Percentiles rank a stretch among this genome's conserved stretches.
Conservation (phyloP, 2,329 filamentous ascomycete genomes). For the Ilyonectria mors-panacis region DNA sequence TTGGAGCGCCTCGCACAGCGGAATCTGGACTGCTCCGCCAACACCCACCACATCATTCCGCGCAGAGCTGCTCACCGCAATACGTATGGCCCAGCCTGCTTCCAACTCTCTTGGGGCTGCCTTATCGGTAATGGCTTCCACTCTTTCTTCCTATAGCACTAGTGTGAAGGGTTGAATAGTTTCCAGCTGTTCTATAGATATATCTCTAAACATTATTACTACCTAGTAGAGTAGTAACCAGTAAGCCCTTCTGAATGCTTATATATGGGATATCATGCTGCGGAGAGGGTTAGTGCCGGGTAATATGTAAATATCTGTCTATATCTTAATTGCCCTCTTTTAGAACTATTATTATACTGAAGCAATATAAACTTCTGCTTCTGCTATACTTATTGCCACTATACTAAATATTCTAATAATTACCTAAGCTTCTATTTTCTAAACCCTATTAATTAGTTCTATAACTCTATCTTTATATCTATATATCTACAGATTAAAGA, state of each 20-base stretch:
- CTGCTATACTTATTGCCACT: slow-evolving; percentile 37
- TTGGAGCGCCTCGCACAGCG: slow-evolving; percentile 6
- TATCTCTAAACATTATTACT: slow-evolving; percentile 2
- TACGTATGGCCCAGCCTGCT: slow-evolving; percentile 14
- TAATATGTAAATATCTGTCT: slow-evolving; percentile 18
- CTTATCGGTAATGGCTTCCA: slow-evolving; percentile 11
- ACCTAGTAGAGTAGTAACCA: slow-evolving; percentile 23
- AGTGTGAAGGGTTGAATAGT: slow-evolving; percentile 31
- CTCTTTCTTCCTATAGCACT: slow-evolving; percentile 22
- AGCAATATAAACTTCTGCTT: slow-evolving; percentile 40
- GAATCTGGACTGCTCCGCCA: slow-evolving; percentile 23
- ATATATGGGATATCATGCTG: slow-evolving; percentile 15
- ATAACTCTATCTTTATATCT: too few species aligned
- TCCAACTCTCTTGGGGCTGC: slow-evolving; percentile 12
- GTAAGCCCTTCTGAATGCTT: slow-evolving; percentile 18
- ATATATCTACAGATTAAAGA: too few species aligned
- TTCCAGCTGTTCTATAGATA: slow-evolving; percentile 24
- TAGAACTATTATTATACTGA: slow-evolving; percentile 30
- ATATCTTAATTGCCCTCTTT: slow-evolving; percentile 31
- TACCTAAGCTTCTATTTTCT: too few species aligned
- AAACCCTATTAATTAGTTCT: too few species aligned
- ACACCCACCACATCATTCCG: slow-evolving; percentile 37
- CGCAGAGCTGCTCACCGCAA: slow-evolving; percentile 39
- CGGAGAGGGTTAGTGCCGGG: slow-evolving; percentile 19
- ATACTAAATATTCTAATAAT: slow-evolving; percentile 28